Percentiles rank a stretch among this genome's conserved stretches.
These are phyloP conservation scores for Pelargonium australe DNA, from an alignment of 441 rosid genomes.

Conservation along the genomic window DNA sequence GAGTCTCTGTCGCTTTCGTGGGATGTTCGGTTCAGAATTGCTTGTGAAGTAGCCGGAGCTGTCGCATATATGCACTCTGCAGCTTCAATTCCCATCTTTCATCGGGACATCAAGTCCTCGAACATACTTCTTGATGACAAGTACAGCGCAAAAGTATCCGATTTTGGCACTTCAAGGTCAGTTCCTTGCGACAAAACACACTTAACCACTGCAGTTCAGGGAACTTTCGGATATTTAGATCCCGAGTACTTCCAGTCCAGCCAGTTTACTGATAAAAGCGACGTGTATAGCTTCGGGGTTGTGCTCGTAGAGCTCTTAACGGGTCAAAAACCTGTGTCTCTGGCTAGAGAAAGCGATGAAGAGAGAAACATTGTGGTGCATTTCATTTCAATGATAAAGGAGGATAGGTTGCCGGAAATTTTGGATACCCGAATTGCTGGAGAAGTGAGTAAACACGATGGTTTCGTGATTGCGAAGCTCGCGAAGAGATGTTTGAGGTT, in stretches of 20 bases:
- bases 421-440: background rate
- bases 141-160: background rate
- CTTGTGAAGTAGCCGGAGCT: slow-evolving; percentile 1
- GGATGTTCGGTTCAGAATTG: background rate
- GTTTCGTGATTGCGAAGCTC: background rate
- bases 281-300: background rate
- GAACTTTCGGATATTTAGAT: background rate
- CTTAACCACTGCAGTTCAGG: background rate
- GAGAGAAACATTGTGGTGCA: background rate
- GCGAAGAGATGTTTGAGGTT: slow-evolving; percentile 1
- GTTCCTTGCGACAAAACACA: background rate
- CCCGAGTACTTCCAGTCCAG: background rate
- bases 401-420: background rate
- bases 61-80: background rate
- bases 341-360: background rate
- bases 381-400: background rate
- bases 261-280: slow-evolving; percentile 1
- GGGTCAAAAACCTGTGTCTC: background rate
- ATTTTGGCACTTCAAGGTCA: background rate
- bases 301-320: background rate
- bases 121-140: background rate
- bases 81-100: background rate
- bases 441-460: background rate
- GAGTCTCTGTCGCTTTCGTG: background rate
- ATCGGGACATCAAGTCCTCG: slow-evolving; percentile 2